Evolutionary conservation across 371 early-diverging fungal genomes (phyloP).

Genomic region (Basidiobolus meristosporus): DNA sequence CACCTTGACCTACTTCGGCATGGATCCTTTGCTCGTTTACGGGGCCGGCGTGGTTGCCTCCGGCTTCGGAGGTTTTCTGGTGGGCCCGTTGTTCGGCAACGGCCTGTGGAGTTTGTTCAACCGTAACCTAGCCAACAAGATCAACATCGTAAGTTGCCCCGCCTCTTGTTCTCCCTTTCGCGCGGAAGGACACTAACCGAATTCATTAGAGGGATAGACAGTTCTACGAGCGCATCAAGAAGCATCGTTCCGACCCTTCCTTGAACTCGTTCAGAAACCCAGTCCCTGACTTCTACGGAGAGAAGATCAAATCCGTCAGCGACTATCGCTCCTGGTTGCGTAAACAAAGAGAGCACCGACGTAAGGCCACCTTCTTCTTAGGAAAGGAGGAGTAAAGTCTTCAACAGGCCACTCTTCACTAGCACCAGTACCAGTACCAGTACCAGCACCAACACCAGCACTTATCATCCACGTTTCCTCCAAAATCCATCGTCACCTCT

Average conservation of each 20-base stretch:
- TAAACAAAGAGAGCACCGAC: slow-evolving; percentile 66
- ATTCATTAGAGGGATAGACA: slow-evolving; percentile 34
- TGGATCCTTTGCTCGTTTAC: slow-evolving; percentile 58
- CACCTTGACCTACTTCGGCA: slow-evolving; percentile 40
- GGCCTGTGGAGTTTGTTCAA: slow-evolving; percentile 37
- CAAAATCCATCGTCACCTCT: too few relatives aligned
- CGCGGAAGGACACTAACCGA: background rate
- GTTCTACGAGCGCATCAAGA: slow-evolving; percentile 61
- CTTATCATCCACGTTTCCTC: too few relatives aligned
- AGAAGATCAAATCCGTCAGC: slow-evolving; percentile 62
- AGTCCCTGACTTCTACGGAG: slow-evolving; percentile 85
- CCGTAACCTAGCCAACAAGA: slow-evolving; percentile 19
- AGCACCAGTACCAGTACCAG: too few relatives aligned
- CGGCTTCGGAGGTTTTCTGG: slow-evolving; percentile 38
- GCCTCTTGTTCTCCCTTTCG: background rate
- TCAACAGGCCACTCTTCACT: background rate
- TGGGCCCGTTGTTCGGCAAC: slow-evolving; percentile 50
- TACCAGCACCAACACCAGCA: too few relatives aligned
- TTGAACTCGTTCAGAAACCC: slow-evolving; percentile 57
- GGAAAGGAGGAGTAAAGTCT: slow-evolving; percentile 10
- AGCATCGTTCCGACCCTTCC: slow-evolving; percentile 58
- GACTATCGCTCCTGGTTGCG: slow-evolving; percentile 79
- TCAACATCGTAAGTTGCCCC: slow-evolving; percentile 24
- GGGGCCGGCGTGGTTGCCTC: slow-evolving; percentile 32
- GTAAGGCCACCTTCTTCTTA: slow-evolving; percentile 43